Conservation (phyloP, 805 yeast species). For the Pichia nakasei region DNA sequence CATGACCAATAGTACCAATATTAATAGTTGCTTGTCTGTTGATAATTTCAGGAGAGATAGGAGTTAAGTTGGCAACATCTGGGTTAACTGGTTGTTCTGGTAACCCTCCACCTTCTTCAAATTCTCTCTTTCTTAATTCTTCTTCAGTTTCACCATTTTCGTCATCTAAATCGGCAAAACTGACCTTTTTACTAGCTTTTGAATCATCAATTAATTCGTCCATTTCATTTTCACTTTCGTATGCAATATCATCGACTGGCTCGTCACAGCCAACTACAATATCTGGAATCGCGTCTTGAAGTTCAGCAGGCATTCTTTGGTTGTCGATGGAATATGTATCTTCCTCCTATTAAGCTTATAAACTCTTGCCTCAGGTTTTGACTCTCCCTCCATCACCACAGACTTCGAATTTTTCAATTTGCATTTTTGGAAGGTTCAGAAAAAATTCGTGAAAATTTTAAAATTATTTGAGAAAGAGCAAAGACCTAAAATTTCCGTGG, state of each 20-base stretch:
- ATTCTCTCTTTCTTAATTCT: conserved; percentile 72
- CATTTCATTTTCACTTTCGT: conserved; percentile 30
- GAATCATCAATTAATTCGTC: conserved; percentile 24
- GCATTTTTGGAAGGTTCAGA: no score
- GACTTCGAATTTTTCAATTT: no score
- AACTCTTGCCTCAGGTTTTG: no score
- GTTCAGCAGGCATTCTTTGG: conserved; percentile 56
- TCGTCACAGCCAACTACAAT: conserved; percentile 61
- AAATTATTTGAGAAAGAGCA: no score
- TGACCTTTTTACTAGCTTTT: conserved; percentile 59
- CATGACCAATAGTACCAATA: conserved; percentile 98
- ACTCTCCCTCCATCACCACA: no score
- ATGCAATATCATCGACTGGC: conserved; percentile 25
- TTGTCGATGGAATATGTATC: no score
- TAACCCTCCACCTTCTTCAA: conserved; percentile 96
- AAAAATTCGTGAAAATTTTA: no score
- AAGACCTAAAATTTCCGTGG: no score
- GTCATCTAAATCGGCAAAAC: conserved; percentile 63
- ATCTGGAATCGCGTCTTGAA: conserved; percentile 79
- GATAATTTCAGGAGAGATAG: conserved; percentile 90
- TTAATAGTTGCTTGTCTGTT: conserved; percentile 98
- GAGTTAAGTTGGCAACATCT: conserved; percentile 72
- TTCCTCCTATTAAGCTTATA: no score
- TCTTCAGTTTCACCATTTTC: conserved; percentile 58
- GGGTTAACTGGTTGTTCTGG: conserved; percentile 94